Evolutionary conservation across 208 protist species (phyloP), one percentile per base, ranked within the genome.

Genomic region (Phytomonas sp.): DNA sequence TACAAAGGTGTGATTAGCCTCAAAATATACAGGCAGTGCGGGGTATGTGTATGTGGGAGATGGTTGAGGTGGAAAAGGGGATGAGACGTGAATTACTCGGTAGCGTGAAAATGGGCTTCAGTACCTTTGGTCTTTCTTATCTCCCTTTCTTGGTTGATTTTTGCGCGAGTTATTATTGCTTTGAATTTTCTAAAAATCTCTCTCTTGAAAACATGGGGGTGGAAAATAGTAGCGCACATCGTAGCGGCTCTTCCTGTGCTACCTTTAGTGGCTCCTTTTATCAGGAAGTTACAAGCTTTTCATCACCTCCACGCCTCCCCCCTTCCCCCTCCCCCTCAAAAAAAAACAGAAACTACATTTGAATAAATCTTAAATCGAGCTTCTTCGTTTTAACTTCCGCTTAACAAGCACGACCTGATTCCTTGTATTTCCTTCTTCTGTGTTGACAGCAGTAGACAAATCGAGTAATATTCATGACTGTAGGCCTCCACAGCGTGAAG

Each of bases 321-420:
- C n/a, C n/a, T n/a, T n/a, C n/a, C n/a, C n/a, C n/a, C n/a, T n/a
- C n/a, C n/a, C n/a, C n/a, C n/a, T n/a, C 11, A 34, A 45, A 72
- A 72, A 31, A 72, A 4, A 65, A 5, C 32, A 72, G 7, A 5
- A 75, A 31, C 63, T 59, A 70, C 49, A 19, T 34, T 70, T 36
- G 11, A 63, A 73, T 40, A 73, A 65, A 63, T 37, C 69, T 56
- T n/a, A 37, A 66, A 33, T 60, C 62, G 31, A 29, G 23, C 62
- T 14, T 32, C 29, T 67, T 67, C 52, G 69, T 68, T 68, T 29
- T 72, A n/a, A 59, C 16, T 56, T 77, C 73, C 42, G 37, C 19
- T 49, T 49, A 49, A 19, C 40, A 49, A 49, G 40, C 40, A 49
- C 40, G 12, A 16, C 65, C 34, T 60, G 10, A 36, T 69, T 67